These are phyloP conservation scores for Waitea zeae DNA, from an alignment of 1,284 basidiomycete species.

Conservation along the genomic window DNA sequence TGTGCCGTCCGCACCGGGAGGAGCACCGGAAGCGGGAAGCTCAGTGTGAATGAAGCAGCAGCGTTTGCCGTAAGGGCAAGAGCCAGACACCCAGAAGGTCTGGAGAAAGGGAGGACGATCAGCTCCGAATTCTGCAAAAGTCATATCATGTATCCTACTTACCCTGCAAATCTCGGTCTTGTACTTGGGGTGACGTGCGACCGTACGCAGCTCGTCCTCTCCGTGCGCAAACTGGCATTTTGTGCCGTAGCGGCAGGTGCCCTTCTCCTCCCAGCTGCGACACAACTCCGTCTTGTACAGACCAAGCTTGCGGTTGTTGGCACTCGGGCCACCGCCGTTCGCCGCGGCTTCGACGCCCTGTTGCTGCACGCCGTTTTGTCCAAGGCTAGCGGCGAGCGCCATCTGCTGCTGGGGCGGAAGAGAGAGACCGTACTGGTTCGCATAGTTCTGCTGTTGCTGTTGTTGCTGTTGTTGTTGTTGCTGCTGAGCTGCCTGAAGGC, in stretches of 20 bases:
- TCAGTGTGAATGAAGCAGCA: slow-evolving; percentile 87
- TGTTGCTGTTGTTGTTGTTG: no score
- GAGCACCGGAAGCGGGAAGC: slow-evolving; percentile 41
- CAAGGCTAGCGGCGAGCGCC: slow-evolving; percentile 13
- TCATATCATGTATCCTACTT: slow-evolving; percentile 15
- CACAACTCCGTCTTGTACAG: slow-evolving; percentile 88
- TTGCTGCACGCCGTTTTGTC: slow-evolving; percentile 12
- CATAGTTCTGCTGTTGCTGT: no score
- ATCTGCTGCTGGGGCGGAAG: slow-evolving; percentile 35
- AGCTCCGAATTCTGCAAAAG: slow-evolving; percentile 1
- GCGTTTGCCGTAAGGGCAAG: slow-evolving; percentile 78
- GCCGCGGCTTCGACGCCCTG: slow-evolving; percentile 16
- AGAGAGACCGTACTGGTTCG: slow-evolving; percentile 39
- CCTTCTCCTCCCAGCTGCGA: slow-evolving; percentile 87
- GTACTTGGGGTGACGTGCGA: slow-evolving; percentile 80
- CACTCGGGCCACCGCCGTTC: slow-evolving; percentile 46
- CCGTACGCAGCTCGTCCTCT: slow-evolving; percentile 67
- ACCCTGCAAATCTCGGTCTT: slow-evolving; percentile 87
- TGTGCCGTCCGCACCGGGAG: slow-evolving; percentile 27
- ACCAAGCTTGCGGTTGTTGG: slow-evolving; percentile 76
- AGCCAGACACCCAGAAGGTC: slow-evolving; percentile 85
- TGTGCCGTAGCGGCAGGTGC: slow-evolving; percentile 68
- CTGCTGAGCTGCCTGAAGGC: slow-evolving; percentile 17
- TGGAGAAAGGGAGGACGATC: slow-evolving; percentile 15
- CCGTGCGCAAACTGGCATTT: slow-evolving; percentile 90